These are phyloP conservation scores for Fomes fomentarius DNA, from an alignment of 1,284 basidiomycete genomes.

Conservation along the genomic window DNA sequence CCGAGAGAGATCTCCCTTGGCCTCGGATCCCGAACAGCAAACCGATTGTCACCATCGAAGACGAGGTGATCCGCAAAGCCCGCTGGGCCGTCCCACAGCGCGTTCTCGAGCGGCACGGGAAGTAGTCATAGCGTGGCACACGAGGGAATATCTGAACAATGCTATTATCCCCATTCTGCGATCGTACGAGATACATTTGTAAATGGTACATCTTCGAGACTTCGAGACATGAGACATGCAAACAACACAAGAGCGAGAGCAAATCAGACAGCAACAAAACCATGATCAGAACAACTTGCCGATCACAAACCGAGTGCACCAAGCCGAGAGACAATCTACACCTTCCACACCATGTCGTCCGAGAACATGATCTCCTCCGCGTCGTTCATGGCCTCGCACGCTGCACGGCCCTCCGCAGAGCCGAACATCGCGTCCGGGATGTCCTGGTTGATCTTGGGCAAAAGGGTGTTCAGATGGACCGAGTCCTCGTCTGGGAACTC, in stretches of 20 bases:
- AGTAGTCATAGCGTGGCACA: not conserved
- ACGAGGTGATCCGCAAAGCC: constrained; percentile 3
- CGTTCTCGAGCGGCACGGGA: constrained; percentile 1
- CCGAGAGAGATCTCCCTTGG: not conserved
- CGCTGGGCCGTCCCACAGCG: constrained; percentile 4
- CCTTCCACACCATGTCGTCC: constrained; percentile 78
- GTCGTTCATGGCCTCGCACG: constrained; percentile 80
- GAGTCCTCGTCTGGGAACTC: constrained; percentile 77
- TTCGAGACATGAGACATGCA: not conserved
- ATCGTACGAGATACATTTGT: not conserved
- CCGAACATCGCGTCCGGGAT: constrained; percentile 76
- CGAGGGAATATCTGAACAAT: no score
- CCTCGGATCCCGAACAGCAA: not conserved
- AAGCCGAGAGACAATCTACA: constrained; percentile 30
- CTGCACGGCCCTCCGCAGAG: constrained; percentile 77
- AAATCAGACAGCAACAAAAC: not conserved
- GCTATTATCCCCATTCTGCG: no score
- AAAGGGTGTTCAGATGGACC: constrained; percentile 70
- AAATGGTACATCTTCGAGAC: not conserved
- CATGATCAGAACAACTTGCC: not conserved
- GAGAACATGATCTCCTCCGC: constrained; percentile 89
- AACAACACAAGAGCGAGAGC: not conserved
- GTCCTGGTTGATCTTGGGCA: constrained; percentile 83
- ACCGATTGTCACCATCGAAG: not conserved
- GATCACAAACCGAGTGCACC: not conserved